Conservation (phyloP, 345 rosid species). For the Capsella bursapastoris region DNA sequence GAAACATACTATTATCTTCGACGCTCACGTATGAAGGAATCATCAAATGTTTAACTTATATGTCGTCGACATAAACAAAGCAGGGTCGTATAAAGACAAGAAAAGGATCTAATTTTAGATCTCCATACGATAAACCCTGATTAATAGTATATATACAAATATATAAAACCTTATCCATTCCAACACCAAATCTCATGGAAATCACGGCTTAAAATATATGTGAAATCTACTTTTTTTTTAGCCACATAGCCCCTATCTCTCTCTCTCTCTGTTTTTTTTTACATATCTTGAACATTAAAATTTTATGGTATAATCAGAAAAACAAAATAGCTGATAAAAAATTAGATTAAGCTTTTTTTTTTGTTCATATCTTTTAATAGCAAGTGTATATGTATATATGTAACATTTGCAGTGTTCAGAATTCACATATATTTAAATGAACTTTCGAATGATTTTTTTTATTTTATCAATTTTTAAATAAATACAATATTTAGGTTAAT, state of each 20-base stretch:
- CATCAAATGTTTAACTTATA: background rate
- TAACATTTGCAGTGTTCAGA: background rate
- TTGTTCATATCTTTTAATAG: too few relatives aligned
- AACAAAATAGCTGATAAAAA: too few relatives aligned
- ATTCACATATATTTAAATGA: background rate
- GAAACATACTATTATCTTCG: background rate
- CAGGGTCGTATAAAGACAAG: slow-evolving; percentile 37
- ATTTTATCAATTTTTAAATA: too few relatives aligned
- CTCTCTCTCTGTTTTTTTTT: too few relatives aligned
- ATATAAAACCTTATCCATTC: slow-evolving; percentile 34
- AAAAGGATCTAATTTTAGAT: slow-evolving; percentile 28
- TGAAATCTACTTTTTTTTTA: background rate
- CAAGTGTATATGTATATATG: too few relatives aligned
- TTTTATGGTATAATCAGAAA: too few relatives aligned
- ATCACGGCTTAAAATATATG: slow-evolving; percentile 6
- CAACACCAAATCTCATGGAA: slow-evolving; percentile 37
- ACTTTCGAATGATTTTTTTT: too few relatives aligned
- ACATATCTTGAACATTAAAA: too few relatives aligned
- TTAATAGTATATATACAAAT: background rate
- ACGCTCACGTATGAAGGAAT: background rate
- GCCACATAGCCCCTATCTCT: slow-evolving; percentile 30
- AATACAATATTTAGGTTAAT: background rate
- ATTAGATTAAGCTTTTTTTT: too few relatives aligned
- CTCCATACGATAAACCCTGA: slow-evolving; percentile 3
- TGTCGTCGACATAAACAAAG: slow-evolving; percentile 23